phyloP scores from a whole-genome alignment of 495 filamentous ascomycete species.

The Lasiosphaeria ovina region DNA sequence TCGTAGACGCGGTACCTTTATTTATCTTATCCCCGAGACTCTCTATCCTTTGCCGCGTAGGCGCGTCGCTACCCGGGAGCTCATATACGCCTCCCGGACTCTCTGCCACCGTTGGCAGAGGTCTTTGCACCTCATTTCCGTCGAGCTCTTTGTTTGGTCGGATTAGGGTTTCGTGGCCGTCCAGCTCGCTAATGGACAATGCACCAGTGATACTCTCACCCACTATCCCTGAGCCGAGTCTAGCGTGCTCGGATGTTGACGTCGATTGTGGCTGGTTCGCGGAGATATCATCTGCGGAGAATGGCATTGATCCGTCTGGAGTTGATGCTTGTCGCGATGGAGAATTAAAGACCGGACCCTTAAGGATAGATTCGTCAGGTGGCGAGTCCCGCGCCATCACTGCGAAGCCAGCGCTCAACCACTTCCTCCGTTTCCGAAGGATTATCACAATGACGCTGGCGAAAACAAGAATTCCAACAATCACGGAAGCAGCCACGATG shows the following conservation, averaged over 20 bases:
- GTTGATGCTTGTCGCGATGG: constrained; percentile 15
- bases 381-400: constrained; percentile 15
- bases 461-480: constrained; percentile 19
- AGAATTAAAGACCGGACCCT: constrained; percentile 26
- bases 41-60: neutral
- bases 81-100: constrained; percentile 16
- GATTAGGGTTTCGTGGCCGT: constrained; percentile 18
- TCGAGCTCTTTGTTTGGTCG: constrained; percentile 17
- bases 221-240: constrained; percentile 1
- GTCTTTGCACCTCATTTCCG: constrained; percentile 12
- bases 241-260: constrained; percentile 9
- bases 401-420: constrained; percentile 18
- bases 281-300: constrained; percentile 16
- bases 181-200: constrained; percentile 12
- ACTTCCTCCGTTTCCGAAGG: constrained; percentile 28
- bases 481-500: constrained; percentile 32
- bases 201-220: constrained; percentile 7
- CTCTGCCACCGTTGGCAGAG: constrained; percentile 10
- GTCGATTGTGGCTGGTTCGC: neutral
- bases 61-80: constrained; percentile 6
- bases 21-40: neutral
- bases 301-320: constrained; percentile 11
- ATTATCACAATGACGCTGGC: constrained; percentile 22
- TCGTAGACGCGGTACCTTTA: neutral
- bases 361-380: constrained; percentile 22